phyloP scores from a whole-genome alignment of 73 alveolate species.

The Uronychia setigera region DNA sequence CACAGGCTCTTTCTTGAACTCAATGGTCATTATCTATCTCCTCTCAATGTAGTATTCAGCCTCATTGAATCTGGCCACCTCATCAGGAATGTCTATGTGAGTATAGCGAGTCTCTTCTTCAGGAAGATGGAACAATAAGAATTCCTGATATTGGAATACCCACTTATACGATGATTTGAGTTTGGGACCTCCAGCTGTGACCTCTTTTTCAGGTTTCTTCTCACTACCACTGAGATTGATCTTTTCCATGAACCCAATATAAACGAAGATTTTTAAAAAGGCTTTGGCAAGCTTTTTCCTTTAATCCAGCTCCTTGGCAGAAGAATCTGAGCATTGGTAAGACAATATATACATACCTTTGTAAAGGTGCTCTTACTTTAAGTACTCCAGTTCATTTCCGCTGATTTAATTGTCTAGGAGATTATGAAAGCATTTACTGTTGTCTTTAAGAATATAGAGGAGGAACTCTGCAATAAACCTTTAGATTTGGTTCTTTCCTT shows the following conservation, averaged over 20 bases:
- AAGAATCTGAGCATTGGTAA: background rate
- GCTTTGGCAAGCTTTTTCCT: background rate
- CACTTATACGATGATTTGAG: slow-evolving; percentile 10
- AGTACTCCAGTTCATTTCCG: slow-evolving; percentile 3
- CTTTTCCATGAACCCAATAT: slow-evolving; percentile 21
- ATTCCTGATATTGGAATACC: slow-evolving; percentile 19
- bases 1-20: slow-evolving; percentile 37
- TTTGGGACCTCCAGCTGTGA: background rate
- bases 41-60: slow-evolving; percentile 16
- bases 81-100: slow-evolving; percentile 1
- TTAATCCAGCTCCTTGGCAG: slow-evolving; percentile 14
- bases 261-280: slow-evolving; percentile 16
- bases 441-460: background rate
- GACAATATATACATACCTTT: background rate
- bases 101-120: background rate
- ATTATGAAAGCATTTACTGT: background rate
- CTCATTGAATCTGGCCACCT: slow-evolving; percentile 6
- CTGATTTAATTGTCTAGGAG: background rate
- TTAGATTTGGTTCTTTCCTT: background rate
- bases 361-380: slow-evolving; percentile 1
- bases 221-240: background rate
- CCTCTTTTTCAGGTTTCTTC: background rate
- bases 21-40: slow-evolving; percentile 12
- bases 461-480: slow-evolving; percentile 15
- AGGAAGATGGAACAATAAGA: background rate